Evolutionary conservation across 2,329 filamentous ascomycete genomes (phyloP).

Genomic region (Magnaporthales sp.): DNA sequence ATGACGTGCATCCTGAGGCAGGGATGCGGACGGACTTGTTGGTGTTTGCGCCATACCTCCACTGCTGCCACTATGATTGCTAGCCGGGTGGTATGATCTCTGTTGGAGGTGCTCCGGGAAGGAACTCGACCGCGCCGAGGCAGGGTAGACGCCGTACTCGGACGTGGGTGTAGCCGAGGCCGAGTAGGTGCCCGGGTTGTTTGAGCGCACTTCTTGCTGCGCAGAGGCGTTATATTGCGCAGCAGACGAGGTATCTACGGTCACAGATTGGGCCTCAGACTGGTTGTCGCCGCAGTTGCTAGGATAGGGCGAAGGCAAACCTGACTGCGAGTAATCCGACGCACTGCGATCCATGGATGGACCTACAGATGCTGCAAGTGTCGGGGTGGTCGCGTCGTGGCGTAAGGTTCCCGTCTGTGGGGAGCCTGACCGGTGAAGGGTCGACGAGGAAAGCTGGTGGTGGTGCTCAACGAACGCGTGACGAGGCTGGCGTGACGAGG

Average conservation of each 20-base stretch:
- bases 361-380: constrained; percentile 9
- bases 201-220: constrained; percentile 61
- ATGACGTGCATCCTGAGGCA: constrained; percentile 59
- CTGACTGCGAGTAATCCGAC: constrained; percentile 77
- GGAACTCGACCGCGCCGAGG: constrained; percentile 68
- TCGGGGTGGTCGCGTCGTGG: constrained; percentile 9
- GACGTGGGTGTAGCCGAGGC: constrained; percentile 77
- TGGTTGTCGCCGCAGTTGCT: constrained; percentile 57
- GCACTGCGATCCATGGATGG: constrained; percentile 51
- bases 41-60: constrained; percentile 93
- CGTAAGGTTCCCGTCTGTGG: constrained; percentile 10
- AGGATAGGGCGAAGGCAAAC: constrained; percentile 70
- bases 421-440: constrained; percentile 7
- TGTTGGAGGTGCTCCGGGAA: constrained; percentile 82
- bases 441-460: constrained; percentile 9
- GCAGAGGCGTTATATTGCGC: constrained; percentile 72
- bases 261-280: constrained; percentile 66
- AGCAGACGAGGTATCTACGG: constrained; percentile 89
- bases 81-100: constrained; percentile 68
- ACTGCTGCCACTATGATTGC: constrained; percentile 61
- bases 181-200: constrained; percentile 48
- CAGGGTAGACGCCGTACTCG: constrained; percentile 75
- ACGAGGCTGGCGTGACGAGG: constrained; percentile 9
- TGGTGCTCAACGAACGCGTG: constrained; percentile 12
- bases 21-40: constrained; percentile 94